Conservation (phyloP, 2,329 filamentous ascomycete species). For the Gremmenia infestans region DNA sequence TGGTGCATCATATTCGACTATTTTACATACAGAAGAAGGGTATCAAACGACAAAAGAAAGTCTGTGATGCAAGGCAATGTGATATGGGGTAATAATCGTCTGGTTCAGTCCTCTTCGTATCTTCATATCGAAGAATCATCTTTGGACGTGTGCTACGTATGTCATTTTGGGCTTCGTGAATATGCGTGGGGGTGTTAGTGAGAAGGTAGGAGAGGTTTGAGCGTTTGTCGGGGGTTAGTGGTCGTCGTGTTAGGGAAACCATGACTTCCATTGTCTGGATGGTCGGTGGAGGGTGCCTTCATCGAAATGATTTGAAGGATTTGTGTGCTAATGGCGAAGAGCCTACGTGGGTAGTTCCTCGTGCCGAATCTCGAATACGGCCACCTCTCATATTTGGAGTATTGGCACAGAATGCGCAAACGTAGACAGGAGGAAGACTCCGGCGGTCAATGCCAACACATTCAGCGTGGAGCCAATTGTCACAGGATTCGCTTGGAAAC, state of each 20-base stretch:
- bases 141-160: not conserved
- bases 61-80: slow-evolving; percentile 1
- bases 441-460: slow-evolving; percentile 56
- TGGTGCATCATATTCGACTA: too few species aligned
- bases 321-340: slow-evolving; percentile 40
- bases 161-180: not conserved
- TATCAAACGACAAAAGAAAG: slow-evolving; percentile 18
- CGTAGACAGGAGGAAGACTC: slow-evolving; percentile 54
- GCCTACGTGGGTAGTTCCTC: slow-evolving; percentile 17
- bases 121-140: not conserved
- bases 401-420: slow-evolving; percentile 59
- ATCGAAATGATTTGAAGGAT: slow-evolving; percentile 41
- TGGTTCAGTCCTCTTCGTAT: not conserved
- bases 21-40: slow-evolving; percentile 15
- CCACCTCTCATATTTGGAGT: slow-evolving; percentile 50
- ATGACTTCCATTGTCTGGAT: not conserved
- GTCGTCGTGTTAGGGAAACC: too few species aligned
- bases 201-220: too few species aligned
- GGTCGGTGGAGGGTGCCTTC: slow-evolving; percentile 1
- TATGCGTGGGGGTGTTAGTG: too few species aligned
- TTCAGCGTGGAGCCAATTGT: slow-evolving; percentile 59
- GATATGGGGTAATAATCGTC: slow-evolving; percentile 3
- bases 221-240: too few species aligned
- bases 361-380: slow-evolving; percentile 38
- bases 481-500: slow-evolving; percentile 52